Conservation (phyloP, 2,329 filamentous ascomycete genomes). For the Arthroderma sp. region DNA sequence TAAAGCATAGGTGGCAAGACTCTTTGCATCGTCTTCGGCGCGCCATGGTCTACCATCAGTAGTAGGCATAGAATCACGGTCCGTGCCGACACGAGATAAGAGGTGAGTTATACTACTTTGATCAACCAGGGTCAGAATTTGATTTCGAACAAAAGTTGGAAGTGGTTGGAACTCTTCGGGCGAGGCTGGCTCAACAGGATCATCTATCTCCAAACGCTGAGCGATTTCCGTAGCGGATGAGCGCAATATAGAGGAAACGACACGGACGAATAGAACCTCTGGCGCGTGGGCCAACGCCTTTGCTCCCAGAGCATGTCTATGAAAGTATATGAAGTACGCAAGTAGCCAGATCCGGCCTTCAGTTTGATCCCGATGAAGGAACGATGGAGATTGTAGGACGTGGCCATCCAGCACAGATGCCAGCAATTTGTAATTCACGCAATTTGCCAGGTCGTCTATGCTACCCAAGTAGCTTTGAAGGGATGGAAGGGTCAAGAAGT, state of each 20-base stretch:
- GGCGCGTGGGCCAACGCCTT: conserved; percentile 27
- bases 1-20: conserved; percentile 74
- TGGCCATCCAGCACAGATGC: conserved; percentile 24
- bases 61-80: conserved; percentile 10
- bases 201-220: conserved; percentile 31
- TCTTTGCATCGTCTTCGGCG: conserved; percentile 48
- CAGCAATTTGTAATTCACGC: conserved; percentile 39
- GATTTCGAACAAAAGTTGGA: conserved; percentile 46
- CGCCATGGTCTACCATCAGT: conserved; percentile 17
- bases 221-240: conserved; percentile 44
- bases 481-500: conserved; percentile 34
- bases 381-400: conserved; percentile 16
- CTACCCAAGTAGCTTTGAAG: conserved; percentile 25
- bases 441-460: conserved; percentile 31
- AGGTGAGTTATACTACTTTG: conserved; percentile 58
- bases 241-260: conserved; percentile 43
- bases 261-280: conserved; percentile 42
- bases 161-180: conserved; percentile 21
- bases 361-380: conserved; percentile 20
- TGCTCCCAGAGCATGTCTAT: conserved; percentile 34
- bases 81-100: conserved; percentile 33
- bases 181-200: conserved; percentile 6
- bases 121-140: conserved; percentile 60
- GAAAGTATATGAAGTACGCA: conserved; percentile 47
- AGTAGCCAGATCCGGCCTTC: conserved; percentile 43